A percentile compares a stretch with the other conserved stretches of the same genome.
These are phyloP conservation scores for Silene conica DNA, from an alignment of 148 eudicot species.

Conservation along the genomic window DNA sequence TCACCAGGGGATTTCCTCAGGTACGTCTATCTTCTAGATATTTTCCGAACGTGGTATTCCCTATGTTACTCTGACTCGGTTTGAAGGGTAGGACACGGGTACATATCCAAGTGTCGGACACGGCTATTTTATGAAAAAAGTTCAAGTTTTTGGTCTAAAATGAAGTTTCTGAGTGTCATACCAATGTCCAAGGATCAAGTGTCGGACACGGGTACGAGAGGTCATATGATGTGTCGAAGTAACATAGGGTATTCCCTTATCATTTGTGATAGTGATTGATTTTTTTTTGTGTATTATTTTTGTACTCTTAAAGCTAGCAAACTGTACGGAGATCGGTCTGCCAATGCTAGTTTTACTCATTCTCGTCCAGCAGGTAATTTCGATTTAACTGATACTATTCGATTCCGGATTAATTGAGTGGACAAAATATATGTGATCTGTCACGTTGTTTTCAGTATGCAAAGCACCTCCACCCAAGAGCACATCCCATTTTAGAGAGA, in stretches of 20 bases:
- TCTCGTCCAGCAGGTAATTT: conserved; percentile 64
- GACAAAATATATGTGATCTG: background rate
- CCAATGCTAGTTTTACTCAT: conserved; percentile 75
- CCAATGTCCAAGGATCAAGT: too few species aligned
- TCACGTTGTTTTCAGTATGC: conserved; percentile 46
- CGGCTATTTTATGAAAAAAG: too few species aligned
- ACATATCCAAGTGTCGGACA: too few species aligned
- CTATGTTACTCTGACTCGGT: too few species aligned
- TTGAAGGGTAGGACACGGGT: too few species aligned
- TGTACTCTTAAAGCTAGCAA: conserved; percentile 51
- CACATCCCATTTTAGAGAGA: conserved; percentile 53
- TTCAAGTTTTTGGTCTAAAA: too few species aligned
- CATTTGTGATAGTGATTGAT: conserved; percentile 1
- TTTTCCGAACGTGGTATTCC: background rate
- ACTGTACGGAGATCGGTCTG: conserved; percentile 85
- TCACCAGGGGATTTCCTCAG: conserved; percentile 82
- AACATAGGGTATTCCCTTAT: background rate
- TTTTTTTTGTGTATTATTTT: background rate
- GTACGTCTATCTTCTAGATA: conserved; percentile 27
- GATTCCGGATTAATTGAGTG: too few species aligned
- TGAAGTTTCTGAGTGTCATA: too few species aligned
- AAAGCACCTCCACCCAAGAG: conserved; percentile 42
- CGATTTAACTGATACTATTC: conserved; percentile 2
- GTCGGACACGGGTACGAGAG: too few species aligned
- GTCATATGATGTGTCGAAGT: too few species aligned